Evolutionary conservation across 257 asterid species (phyloP).

Genomic region (Haberlea rhodopensis): DNA sequence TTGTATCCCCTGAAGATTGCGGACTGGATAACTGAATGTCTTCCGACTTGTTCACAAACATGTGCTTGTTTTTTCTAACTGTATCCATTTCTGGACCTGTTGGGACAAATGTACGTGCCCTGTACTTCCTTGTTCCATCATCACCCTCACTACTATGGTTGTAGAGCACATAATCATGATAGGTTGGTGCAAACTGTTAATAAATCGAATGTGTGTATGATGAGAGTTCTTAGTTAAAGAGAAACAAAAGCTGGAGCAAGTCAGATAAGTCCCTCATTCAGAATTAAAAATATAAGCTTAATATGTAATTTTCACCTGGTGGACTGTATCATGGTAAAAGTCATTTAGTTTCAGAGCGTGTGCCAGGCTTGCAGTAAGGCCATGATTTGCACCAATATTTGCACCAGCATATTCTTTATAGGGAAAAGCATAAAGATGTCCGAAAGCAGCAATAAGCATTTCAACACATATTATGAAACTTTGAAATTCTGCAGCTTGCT

Average conservation of each 20-base stretch:
- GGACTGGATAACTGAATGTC: conserved; percentile 56
- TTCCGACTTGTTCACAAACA: conserved; percentile 57
- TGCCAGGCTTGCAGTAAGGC: conserved; percentile 76
- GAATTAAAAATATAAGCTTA: neutral
- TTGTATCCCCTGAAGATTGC: conserved; percentile 53
- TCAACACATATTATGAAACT: conserved; percentile 85
- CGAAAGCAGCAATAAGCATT: conserved; percentile 94
- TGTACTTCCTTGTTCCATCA: conserved; percentile 79
- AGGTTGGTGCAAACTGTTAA: conserved; percentile 92
- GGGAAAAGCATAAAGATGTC: conserved; percentile 91
- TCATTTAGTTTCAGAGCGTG: conserved; percentile 87
- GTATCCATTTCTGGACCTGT: conserved; percentile 96
- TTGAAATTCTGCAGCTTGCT: conserved; percentile 93
- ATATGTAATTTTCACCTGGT: conserved; percentile 57
- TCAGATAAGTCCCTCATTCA: neutral
- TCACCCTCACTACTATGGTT: conserved; percentile 79
- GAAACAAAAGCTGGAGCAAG: neutral
- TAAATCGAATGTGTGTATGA: conserved; percentile 14
- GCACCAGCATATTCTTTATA: conserved; percentile 97
- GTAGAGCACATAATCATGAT: conserved; percentile 94
- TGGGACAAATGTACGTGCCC: conserved; percentile 95
- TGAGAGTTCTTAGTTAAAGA: conserved; percentile 19
- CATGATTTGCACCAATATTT: conserved; percentile 66
- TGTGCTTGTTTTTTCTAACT: conserved; percentile 69
- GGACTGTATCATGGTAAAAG: conserved; percentile 94